Conservation (phyloP, 805 yeast genomes). For the Cyberlindnera galapagoensis region DNA sequence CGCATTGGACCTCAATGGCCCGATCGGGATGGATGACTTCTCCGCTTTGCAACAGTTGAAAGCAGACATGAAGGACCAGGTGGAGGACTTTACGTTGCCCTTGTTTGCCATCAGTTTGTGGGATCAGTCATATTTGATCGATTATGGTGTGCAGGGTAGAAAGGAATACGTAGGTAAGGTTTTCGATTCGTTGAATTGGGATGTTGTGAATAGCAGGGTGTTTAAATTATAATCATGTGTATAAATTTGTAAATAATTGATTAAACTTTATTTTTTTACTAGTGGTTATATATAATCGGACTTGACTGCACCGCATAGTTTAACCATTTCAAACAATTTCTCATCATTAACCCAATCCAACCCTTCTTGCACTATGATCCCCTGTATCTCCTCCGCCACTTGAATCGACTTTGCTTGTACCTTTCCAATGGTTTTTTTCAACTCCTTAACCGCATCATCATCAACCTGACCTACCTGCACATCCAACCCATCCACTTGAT, state of each 20-base stretch:
- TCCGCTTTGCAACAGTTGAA: conserved; percentile 37
- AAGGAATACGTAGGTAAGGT: conserved; percentile 63
- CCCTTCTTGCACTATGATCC: conserved; percentile 29
- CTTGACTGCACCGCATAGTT: conserved; percentile 7
- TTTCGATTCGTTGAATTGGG: conserved; percentile 83
- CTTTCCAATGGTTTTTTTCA: conserved; percentile 3
- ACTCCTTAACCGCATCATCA: not conserved
- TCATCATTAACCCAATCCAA: conserved; percentile 28
- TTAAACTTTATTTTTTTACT: not conserved
- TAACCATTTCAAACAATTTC: conserved; percentile 23
- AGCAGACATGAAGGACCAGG: conserved; percentile 32
- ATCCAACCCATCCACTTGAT: not conserved
- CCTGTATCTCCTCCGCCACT: conserved; percentile 20
- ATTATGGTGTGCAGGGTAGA: conserved; percentile 77
- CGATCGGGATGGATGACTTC: conserved; percentile 50
- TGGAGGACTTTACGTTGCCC: conserved; percentile 62
- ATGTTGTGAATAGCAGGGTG: conserved; percentile 46
- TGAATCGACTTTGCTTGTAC: conserved; percentile 5
- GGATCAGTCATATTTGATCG: conserved; percentile 83
- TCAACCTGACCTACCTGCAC: not conserved
- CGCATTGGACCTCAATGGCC: conserved; percentile 68
- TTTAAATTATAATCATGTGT: conserved; percentile 17
- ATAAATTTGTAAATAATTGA: conserved; percentile 1
- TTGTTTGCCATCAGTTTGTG: conserved; percentile 75
- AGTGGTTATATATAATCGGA: conserved; percentile 1